These are phyloP conservation scores for Claviceps fusiformis DNA, from an alignment of 2,329 filamentous ascomycete species.

Conservation along the genomic window DNA sequence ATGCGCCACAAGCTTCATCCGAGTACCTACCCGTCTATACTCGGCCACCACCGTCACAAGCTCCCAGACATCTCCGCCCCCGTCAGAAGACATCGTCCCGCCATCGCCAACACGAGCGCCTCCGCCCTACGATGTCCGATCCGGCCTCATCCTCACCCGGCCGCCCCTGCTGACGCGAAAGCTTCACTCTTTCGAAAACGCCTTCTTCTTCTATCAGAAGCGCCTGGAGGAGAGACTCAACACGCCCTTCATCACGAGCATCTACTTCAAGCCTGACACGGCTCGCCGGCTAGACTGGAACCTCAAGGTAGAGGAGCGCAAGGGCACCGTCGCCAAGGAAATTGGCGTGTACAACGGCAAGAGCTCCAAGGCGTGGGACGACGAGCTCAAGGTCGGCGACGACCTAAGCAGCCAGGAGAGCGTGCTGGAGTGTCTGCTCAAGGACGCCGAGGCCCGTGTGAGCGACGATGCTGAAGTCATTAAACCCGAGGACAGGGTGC, in stretches of 20 bases:
- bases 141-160: slow-evolving; percentile 73
- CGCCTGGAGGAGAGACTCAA: slow-evolving; percentile 86
- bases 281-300: slow-evolving; percentile 80
- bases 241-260: slow-evolving; percentile 75
- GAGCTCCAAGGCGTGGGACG: slow-evolving; percentile 67
- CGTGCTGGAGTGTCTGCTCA: slow-evolving; percentile 54
- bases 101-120: slow-evolving; percentile 5
- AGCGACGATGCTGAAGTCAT: slow-evolving; percentile 48
- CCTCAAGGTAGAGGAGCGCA: slow-evolving; percentile 63
- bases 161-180: slow-evolving; percentile 75
- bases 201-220: slow-evolving; percentile 95
- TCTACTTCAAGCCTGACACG: slow-evolving; percentile 91
- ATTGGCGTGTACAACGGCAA: slow-evolving; percentile 71
- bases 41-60: slow-evolving; percentile 16
- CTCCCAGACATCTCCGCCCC: slow-evolving; percentile 8
- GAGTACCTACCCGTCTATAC: slow-evolving; percentile 21
- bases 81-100: slow-evolving; percentile 9
- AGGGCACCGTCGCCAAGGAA: slow-evolving; percentile 64
- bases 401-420: slow-evolving; percentile 48
- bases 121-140: slow-evolving; percentile 34
- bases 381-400: slow-evolving; percentile 72
- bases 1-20: slow-evolving; percentile 21
- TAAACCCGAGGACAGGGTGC: slow-evolving; percentile 43
- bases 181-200: slow-evolving; percentile 76
- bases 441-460: slow-evolving; percentile 57